Base-by-base conservation (phyloP, 805 yeast species). In the Cyberlindnera americana region DNA sequence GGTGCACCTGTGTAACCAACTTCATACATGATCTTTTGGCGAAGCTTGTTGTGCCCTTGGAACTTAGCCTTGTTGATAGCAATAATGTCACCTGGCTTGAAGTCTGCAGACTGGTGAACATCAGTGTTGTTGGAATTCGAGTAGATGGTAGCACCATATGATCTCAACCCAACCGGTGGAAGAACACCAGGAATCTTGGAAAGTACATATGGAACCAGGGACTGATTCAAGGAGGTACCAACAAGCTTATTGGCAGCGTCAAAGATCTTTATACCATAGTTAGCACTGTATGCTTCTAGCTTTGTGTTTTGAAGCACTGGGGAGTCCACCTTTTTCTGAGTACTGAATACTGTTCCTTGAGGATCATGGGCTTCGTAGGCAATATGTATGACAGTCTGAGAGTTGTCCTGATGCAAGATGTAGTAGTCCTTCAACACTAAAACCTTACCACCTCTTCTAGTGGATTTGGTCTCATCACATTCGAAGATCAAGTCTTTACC, bases 41-140 rank as follows among this genome's bases (percentile, higher is more conserved):
- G 75, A 27, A 79, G 54, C 24, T 75, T 70, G 37, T 73, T 72
- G 50, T 81, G 86, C 6, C 80, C 75, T 46, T 75, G 77, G 62
- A 91, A 90, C 44, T 73, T 73, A 6, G 88, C 96, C 40, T 78
- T 78, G 52, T 81, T 75, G 46, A 88, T 74, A 37, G 88, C 84
- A 29, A 88, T 62, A 9, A 91, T 70, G 60, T 93, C 98, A 44
- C 99, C 99, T 0, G 95, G 81, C 34, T 75, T 70, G 39, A 89
- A 74, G 29, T 78, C 83, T 39, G 78, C 88, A 22, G 64, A 53
- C 49, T 74, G 78, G 13, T 70, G 62, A 6, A 78, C 73, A 6
- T 69, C 66, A 3, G 67, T 52, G 32, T 77, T 72, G 53, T 70
- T 71, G 43, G 64, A 49, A 49, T 74, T 83, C 47, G 69, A 66